These are phyloP conservation scores for Marasmius sp. DNA, from an alignment of 1,284 basidiomycete genomes.

Conservation along the genomic window DNA sequence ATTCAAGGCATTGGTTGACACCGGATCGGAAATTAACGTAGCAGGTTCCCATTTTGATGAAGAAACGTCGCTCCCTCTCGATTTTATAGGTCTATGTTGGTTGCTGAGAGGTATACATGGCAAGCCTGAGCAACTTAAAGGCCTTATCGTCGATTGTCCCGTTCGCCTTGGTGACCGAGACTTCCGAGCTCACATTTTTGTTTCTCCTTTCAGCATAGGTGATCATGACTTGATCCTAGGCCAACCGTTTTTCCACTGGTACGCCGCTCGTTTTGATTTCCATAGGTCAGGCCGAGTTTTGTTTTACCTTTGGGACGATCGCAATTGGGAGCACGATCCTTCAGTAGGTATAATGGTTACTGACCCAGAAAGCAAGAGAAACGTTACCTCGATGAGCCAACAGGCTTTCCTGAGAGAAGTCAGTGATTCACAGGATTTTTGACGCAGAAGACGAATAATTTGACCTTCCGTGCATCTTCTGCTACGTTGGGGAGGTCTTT, in stretches of 20 bases:
- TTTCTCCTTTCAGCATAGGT: neutral
- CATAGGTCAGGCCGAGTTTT: conserved; percentile 3
- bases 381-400: neutral
- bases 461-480: conserved; percentile 8
- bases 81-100: conserved; percentile 27
- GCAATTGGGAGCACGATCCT: neutral
- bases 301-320: conserved; percentile 20
- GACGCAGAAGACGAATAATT: conserved; percentile 8
- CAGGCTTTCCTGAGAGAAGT: conserved; percentile 6
- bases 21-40: conserved; percentile 25
- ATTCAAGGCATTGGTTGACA: conserved; percentile 17
- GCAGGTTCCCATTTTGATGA: conserved; percentile 4
- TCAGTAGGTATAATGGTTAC: conserved; percentile 8
- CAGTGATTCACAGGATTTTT: conserved; percentile 13
- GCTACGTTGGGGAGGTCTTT: conserved; percentile 18
- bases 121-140: conserved; percentile 16
- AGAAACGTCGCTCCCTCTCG: conserved; percentile 13
- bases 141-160: conserved; percentile 20
- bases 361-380: conserved; percentile 4
- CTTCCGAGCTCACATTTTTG: neutral
- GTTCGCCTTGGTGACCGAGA: neutral
- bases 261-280: conserved; percentile 19
- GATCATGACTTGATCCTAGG: conserved; percentile 23
- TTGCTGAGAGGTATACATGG: conserved; percentile 27
- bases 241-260: conserved; percentile 29